These are phyloP conservation scores for Paxillus involutus DNA, from an alignment of 768 basidiomycete genomes.

Conservation along the genomic window DNA sequence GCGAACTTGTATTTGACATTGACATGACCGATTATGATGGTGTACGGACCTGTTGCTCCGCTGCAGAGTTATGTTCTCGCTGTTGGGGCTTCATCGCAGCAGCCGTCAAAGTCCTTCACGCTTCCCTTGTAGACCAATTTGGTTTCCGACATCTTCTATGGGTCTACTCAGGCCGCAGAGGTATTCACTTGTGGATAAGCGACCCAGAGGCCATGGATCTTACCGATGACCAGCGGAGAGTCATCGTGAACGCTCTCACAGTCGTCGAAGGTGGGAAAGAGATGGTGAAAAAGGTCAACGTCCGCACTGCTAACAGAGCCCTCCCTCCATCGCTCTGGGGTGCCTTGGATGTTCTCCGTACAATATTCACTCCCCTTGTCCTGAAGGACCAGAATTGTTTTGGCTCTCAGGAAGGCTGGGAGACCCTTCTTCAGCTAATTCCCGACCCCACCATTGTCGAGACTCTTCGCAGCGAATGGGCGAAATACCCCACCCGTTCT, in stretches of 20 bases:
- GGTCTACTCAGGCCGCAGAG: constrained; percentile 98
- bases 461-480: constrained; percentile 60
- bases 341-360: constrained; percentile 50
- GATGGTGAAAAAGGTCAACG: constrained; percentile 78
- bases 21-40: constrained; percentile 99
- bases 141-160: constrained; percentile 89
- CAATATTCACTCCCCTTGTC: constrained; percentile 64
- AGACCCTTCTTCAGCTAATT: constrained; percentile 70
- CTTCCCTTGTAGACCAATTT: constrained; percentile 80
- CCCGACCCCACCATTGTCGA: constrained; percentile 57
- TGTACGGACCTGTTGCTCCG: constrained; percentile 92
- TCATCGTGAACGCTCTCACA: constrained; percentile 85
- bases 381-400: constrained; percentile 88
- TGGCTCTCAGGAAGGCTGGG: constrained; percentile 63
- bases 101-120: constrained; percentile 86
- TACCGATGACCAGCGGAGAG: constrained; percentile 87
- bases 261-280: constrained; percentile 82
- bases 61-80: constrained; percentile 83
- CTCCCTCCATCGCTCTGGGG: constrained; percentile 75
- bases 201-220: constrained; percentile 85
- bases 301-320: constrained; percentile 44
- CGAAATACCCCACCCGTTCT: constrained; percentile 43
- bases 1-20: constrained; percentile 98
- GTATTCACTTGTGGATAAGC: constrained; percentile 97
- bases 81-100: constrained; percentile 96